phyloP scores from a whole-genome alignment of 2,329 filamentous ascomycete genomes.

The Calonectria crousiana region DNA sequence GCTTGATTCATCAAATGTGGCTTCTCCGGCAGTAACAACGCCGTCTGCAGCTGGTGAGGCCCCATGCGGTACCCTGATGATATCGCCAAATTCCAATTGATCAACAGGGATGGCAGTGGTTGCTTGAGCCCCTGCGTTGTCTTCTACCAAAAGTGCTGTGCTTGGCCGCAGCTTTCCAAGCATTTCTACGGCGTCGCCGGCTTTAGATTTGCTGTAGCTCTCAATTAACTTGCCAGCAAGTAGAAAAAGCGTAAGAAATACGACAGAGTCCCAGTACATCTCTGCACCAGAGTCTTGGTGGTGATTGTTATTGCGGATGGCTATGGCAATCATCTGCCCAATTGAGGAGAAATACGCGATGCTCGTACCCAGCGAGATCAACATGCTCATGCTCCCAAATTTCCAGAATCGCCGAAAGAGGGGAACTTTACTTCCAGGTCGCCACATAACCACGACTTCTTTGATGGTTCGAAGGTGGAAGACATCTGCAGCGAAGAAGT shows the following conservation, averaged over 20 bases:
- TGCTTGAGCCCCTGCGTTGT: slow-evolving; percentile 49
- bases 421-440: slow-evolving; percentile 78
- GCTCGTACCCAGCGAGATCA: slow-evolving; percentile 88
- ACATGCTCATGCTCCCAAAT: slow-evolving; percentile 97
- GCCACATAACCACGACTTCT: slow-evolving; percentile 84
- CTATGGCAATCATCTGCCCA: slow-evolving; percentile 77
- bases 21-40: slow-evolving; percentile 70
- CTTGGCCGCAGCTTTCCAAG: slow-evolving; percentile 82
- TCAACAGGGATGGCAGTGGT: slow-evolving; percentile 68
- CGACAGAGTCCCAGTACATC: slow-evolving; percentile 92
- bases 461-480: slow-evolving; percentile 86
- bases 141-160: slow-evolving; percentile 77
- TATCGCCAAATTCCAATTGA: slow-evolving; percentile 79
- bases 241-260: slow-evolving; percentile 91
- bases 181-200: slow-evolving; percentile 86
- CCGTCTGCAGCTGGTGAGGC: slow-evolving; percentile 90
- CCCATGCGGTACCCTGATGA: slow-evolving; percentile 81
- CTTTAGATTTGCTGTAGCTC: slow-evolving; percentile 91
- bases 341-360: slow-evolving; percentile 90
- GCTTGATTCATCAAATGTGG: slow-evolving; percentile 88
- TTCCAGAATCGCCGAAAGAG: slow-evolving; percentile 83
- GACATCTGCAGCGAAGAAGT: slow-evolving; percentile 86
- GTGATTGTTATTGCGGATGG: slow-evolving; percentile 53
- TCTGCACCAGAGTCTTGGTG: slow-evolving; percentile 43
- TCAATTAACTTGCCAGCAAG: slow-evolving; percentile 82